Percentiles rank a stretch among this genome's conserved stretches.
Conservation (phyloP, 768 basidiomycete species). For the Boletus barrowsii region DNA sequence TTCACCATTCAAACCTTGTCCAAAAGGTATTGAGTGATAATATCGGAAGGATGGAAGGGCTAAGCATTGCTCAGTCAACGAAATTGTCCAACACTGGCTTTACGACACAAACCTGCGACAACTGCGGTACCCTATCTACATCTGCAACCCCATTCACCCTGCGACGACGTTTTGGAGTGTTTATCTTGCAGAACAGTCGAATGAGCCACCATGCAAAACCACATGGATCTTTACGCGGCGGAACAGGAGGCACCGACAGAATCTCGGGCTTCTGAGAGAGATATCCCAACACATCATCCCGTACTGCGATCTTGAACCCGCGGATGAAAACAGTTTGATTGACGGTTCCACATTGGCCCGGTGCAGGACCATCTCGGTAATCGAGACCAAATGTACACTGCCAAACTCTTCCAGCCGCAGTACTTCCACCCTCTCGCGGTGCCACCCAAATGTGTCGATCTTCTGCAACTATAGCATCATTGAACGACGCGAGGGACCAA, state of each 20-base stretch:
- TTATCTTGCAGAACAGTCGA: neutral
- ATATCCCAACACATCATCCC: neutral
- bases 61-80: neutral
- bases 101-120: slow-evolving; percentile 2
- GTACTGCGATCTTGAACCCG: slow-evolving; percentile 15
- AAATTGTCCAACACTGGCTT: too few relatives aligned
- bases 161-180: neutral
- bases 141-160: neutral
- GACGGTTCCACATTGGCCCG: neutral
- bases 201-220: neutral
- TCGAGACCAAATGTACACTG: too few relatives aligned
- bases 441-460: too few relatives aligned
- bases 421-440: too few relatives aligned
- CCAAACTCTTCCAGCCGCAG: too few relatives aligned
- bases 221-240: neutral
- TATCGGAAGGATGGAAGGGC: slow-evolving; percentile 11
- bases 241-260: neutral
- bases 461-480: too few relatives aligned
- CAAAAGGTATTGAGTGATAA: slow-evolving; percentile 3
- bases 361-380: too few relatives aligned
- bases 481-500: too few relatives aligned
- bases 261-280: neutral
- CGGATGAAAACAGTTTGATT: slow-evolving; percentile 19
- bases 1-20: neutral
- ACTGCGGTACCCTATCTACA: neutral